Evolutionary conservation across 495 filamentous ascomycete species (phyloP), one percentile per base, ranked within the genome.

Genomic region (Tuber magnatum): DNA sequence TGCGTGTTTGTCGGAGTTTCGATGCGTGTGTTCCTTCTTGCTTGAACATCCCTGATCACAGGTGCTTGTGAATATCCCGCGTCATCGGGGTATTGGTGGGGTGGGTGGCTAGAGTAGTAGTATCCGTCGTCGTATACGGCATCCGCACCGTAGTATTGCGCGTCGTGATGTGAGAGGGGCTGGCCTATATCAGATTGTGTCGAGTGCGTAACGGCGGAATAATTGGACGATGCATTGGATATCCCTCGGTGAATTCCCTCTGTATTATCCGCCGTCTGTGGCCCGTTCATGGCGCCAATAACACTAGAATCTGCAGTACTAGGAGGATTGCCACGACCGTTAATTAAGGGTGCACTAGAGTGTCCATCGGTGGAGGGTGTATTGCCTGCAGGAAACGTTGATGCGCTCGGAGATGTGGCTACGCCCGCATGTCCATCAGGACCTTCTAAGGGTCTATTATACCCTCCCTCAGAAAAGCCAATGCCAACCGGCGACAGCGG

Each of bases 141-240:
- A 35, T 85, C 84, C 24, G 77, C 80, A 24, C 85, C 85, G 70
- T 82, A 82, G 56, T 82, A 81, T 71, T 78, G 75, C 12, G 76
- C 80, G 74, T 81, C 76, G n/a, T 79, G 76, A 10, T 75, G 81
- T 2, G 78, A 80, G n/a, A 81, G 69, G 24, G 80, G 80, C 39
- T 82, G 88, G 51, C 87, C 90, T 56, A 96, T 91, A 9, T 91
- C 92, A 14, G 94, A 97, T 10, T 89, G 90, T 78, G 97, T 94
- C 4, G 96, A 97, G 69, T 89, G 88, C 68, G 90, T 90, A 18
- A 88, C 92, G 20, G 90, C 90, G 46, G 94, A 97, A 83, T 99
- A 99, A 16, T 92, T 93, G 1, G 95, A 98, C 3, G 95, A 99
- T 32, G 95, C 95, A 84, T 99, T 99, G 2, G 94, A 97, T 22